Evolutionary conservation across 306 rosid species (phyloP).

Genomic region (Oemleria cerasiformis): DNA sequence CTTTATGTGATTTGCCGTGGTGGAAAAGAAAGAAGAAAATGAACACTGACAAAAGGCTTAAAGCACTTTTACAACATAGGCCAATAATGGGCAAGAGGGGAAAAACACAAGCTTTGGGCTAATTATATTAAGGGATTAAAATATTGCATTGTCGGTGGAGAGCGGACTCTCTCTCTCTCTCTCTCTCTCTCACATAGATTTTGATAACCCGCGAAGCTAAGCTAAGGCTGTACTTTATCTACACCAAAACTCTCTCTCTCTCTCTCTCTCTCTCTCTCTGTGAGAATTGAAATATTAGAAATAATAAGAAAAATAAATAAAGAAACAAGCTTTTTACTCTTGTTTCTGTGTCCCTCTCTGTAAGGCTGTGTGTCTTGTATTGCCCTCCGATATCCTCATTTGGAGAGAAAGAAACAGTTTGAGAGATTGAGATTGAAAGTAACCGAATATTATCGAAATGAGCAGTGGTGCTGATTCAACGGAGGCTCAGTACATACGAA

Average conservation of each 20-base stretch:
- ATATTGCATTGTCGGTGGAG: constrained; percentile 54
- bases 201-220: constrained; percentile 43
- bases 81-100: background rate
- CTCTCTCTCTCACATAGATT: constrained; percentile 9
- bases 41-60: background rate
- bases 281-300: background rate
- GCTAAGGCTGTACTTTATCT: constrained; percentile 22
- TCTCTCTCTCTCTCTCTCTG: constrained; percentile 27
- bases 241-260: constrained; percentile 33
- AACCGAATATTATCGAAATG: constrained; percentile 29
- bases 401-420: background rate
- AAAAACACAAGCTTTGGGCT: background rate
- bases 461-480: constrained; percentile 47
- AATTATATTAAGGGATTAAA: background rate
- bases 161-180: constrained; percentile 10
- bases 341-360: background rate
- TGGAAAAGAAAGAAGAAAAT: background rate
- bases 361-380: constrained; percentile 20
- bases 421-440: background rate
- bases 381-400: background rate
- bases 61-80: background rate
- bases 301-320: background rate
- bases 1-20: no score
- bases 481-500: constrained; percentile 77
- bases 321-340: background rate